A percentile compares a stretch with the other conserved stretches of the same genome.
Conservation (phyloP, 2,329 filamentous ascomycete genomes). For the Xylaria hypoxylon region DNA sequence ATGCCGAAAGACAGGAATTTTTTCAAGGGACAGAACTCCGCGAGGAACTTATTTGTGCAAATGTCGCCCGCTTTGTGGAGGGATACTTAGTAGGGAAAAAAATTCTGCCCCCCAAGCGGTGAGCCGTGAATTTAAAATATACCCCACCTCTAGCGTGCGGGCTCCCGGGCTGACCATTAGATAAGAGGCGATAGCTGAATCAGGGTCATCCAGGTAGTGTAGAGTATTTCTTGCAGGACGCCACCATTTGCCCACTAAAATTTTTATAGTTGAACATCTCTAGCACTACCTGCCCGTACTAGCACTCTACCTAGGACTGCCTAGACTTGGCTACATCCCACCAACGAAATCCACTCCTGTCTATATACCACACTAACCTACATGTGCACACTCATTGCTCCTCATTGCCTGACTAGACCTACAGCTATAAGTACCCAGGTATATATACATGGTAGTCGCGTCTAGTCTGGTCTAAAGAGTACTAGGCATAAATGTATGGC, state of each 20-base stretch:
- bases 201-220: conserved; percentile 9
- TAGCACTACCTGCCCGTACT: neutral
- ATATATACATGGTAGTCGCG: too few species aligned
- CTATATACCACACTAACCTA: too few species aligned
- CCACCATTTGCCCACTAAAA: conserved; percentile 13
- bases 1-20: conserved; percentile 40
- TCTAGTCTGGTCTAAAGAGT: too few species aligned
- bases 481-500: too few species aligned
- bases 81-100: conserved; percentile 33
- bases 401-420: too few species aligned
- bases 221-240: conserved; percentile 9
- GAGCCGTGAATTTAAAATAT: conserved; percentile 35
- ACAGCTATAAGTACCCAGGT: too few species aligned
- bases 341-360: neutral
- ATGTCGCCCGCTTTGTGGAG: conserved; percentile 42
- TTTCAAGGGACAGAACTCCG: conserved; percentile 37
- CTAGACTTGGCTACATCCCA: neutral
- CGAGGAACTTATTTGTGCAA: conserved; percentile 41
- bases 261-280: conserved; percentile 6
- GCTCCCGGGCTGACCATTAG: conserved; percentile 26
- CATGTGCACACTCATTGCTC: neutral
- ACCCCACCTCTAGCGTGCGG: conserved; percentile 35
- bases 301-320: too few species aligned
- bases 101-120: conserved; percentile 44
- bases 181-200: conserved; percentile 38